These are phyloP conservation scores for Leptodontidium sp. DNA, from an alignment of 2,329 filamentous ascomycete genomes.

Conservation along the genomic window DNA sequence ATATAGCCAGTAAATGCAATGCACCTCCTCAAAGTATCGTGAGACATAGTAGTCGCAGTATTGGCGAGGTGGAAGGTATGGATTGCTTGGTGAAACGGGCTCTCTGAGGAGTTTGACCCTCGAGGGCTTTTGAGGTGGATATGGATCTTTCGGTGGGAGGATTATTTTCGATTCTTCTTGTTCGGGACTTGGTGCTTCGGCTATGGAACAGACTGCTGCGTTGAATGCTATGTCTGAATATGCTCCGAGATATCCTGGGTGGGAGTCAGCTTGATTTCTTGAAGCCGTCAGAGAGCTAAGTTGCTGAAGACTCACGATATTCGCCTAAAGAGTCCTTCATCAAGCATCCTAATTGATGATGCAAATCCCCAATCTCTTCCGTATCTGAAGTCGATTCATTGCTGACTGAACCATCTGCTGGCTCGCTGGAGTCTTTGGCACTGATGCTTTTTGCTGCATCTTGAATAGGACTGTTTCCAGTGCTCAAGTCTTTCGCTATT, in stretches of 20 bases:
- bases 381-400: slow-evolving; percentile 26
- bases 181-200: slow-evolving; percentile 32
- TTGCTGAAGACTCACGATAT: slow-evolving; percentile 29
- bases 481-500: slow-evolving; percentile 31
- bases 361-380: slow-evolving; percentile 35
- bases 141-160: slow-evolving; percentile 31
- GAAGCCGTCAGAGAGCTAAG: too few species aligned
- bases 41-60: slow-evolving; percentile 34
- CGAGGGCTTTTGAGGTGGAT: slow-evolving; percentile 32
- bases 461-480: slow-evolving; percentile 20
- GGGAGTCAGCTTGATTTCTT: neutral
- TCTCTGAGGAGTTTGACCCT: slow-evolving; percentile 21
- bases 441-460: neutral
- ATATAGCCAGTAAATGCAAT: slow-evolving; percentile 38
- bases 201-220: slow-evolving; percentile 36
- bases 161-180: slow-evolving; percentile 33
- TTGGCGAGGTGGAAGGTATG: slow-evolving; percentile 34
- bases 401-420: slow-evolving; percentile 11
- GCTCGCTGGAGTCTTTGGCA: slow-evolving; percentile 12
- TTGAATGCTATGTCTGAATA: slow-evolving; percentile 39
- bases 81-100: slow-evolving; percentile 19
- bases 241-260: slow-evolving; percentile 34
- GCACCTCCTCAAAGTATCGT: slow-evolving; percentile 36
- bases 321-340: slow-evolving; percentile 37
- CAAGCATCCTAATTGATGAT: slow-evolving; percentile 35